Evolutionary conservation across 2,329 filamentous ascomycete species (phyloP).

Genomic region (Daldinia sp.): DNA sequence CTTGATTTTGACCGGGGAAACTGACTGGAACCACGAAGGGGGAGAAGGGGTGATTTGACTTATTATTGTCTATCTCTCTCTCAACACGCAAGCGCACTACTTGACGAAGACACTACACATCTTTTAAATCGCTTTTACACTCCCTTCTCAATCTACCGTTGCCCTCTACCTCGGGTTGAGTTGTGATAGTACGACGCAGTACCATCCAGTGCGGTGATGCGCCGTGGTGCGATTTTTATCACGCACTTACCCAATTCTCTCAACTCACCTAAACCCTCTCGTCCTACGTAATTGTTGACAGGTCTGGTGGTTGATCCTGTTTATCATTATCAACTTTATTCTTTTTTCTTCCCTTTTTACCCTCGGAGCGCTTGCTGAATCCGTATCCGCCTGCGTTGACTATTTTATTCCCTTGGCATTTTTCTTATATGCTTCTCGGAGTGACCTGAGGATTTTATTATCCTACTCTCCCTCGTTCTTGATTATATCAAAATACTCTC

Average conservation of each 20-base stretch:
- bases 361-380: not conserved
- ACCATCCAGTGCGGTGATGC: conserved; percentile 1
- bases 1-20: conserved; percentile 12
- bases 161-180: not conserved
- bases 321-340: too few relatives aligned
- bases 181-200: not conserved
- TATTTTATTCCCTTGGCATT: not conserved
- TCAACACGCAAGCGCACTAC: conserved; percentile 11
- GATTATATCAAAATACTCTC: not conserved
- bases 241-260: conserved; percentile 17
- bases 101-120: not conserved
- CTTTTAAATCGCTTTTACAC: not conserved
- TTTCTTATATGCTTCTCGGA: not conserved
- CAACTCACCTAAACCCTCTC: conserved; percentile 8
- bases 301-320: not conserved
- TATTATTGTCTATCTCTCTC: conserved; percentile 4
- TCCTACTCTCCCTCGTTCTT: not conserved
- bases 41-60: conserved; percentile 12
- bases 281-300: not conserved
- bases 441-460: not conserved
- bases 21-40: conserved; percentile 22
- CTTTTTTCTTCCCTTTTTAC: not conserved
- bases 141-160: not conserved
- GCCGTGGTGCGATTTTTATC: conserved; percentile 14
- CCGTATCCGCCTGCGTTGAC: not conserved